These are phyloP conservation scores for Leishmania major DNA, from an alignment of 208 protist species.

Conservation along the genomic window DNA sequence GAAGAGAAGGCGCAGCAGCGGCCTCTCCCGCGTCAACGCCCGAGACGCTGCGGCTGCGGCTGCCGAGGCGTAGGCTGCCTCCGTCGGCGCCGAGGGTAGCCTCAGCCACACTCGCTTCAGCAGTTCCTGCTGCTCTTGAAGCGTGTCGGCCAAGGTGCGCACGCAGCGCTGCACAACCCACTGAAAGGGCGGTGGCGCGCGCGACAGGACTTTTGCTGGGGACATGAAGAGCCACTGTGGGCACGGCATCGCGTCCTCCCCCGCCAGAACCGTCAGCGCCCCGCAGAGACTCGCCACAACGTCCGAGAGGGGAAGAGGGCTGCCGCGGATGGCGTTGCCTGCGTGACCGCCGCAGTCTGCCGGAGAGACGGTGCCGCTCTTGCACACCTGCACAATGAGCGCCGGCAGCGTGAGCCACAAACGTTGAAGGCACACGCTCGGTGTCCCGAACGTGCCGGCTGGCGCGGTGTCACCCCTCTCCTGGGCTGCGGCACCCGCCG, in stretches of 20 bases:
- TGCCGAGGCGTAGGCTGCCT: background rate
- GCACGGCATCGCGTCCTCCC: conserved; percentile 5
- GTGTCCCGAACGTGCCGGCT: background rate
- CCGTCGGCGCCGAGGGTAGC: background rate
- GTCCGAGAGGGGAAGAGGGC: conserved; percentile 12
- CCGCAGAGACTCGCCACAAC: conserved; percentile 19
- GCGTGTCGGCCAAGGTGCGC: conserved; percentile 15
- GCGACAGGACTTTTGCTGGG: conserved; percentile 23
- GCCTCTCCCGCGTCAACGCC: conserved; percentile 2
- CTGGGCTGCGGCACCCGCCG: conserved; percentile 12
- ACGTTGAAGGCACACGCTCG: conserved; percentile 32
- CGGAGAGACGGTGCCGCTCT: background rate
- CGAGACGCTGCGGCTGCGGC: conserved; percentile 15
- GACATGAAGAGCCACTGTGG: conserved; percentile 29
- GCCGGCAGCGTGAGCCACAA: conserved; percentile 43
- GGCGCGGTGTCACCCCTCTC: background rate
- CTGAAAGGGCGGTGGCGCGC: conserved; percentile 30
- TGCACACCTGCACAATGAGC: conserved; percentile 38
- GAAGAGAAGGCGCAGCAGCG: conserved; percentile 21
- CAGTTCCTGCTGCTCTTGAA: conserved; percentile 17
- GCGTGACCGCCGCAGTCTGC: background rate
- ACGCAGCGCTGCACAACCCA: conserved; percentile 37
- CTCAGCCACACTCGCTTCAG: conserved; percentile 30
- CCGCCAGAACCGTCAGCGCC: conserved; percentile 10
- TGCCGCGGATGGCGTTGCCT: background rate